Evolutionary conservation across 768 basidiomycete genomes (phyloP), one percentile per base, ranked within the genome.

Genomic region (Rhodotorula babjevae): DNA sequence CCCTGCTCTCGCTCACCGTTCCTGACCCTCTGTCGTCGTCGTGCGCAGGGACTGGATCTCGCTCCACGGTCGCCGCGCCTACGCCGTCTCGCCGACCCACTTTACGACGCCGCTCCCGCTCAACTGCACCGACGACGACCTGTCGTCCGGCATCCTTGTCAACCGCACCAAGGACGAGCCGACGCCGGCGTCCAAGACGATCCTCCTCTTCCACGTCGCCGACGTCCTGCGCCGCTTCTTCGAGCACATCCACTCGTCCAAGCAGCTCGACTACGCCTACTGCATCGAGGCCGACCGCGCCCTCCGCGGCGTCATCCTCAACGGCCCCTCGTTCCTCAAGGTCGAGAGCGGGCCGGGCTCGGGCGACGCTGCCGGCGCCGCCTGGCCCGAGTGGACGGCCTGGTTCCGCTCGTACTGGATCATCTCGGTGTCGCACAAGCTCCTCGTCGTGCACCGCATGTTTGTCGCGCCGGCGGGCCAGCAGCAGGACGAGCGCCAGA

Each of bases 71-170:
- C 67, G 70, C 1, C 70, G 67, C 1, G 62, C 64, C 7, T 73
- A 70, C 63, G 27, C 63, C 44, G 67, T 76, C 62, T 65, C 57
- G 25, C 72, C 75, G 2, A 31, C 66, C 0, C 70, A 73, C 61
- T 63, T 62, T 29, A 68, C 72, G 2, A 76, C 75, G 5, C 75
- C 75, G 5, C 71, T 70, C 27, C 75, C 75, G 7, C n/a, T 61
- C 59, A 76, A 76, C 44, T 67, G 66, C 23, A 69, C 62, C 67
- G 75, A 76, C 40, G 33, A 52, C 1, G 75, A 76, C 47, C 69
- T 76, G 49, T 44, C 68, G 1, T 23, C 49, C 15, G 75, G 75
- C 31, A 10, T 42, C 53, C 29, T 66, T 29, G 25, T 73, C 61
- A 49, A 46, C 4, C 69, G 71, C 19, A 36, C 75, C 16, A 42